Evolutionary conservation across 306 rosid species (phyloP).

Genomic region (Dryas drummondii): DNA sequence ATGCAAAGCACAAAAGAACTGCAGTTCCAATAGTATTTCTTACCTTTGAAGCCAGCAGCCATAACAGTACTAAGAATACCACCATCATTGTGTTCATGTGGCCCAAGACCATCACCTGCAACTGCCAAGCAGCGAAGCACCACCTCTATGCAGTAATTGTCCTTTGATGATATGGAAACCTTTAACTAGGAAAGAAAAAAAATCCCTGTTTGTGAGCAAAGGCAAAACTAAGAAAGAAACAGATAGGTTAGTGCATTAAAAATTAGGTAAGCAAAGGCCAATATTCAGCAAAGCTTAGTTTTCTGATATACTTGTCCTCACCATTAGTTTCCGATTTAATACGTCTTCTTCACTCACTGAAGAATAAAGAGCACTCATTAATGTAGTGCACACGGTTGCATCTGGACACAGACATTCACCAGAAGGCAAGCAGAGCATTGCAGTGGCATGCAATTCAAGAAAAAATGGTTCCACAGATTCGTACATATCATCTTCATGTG

Average conservation of each 20-base stretch:
- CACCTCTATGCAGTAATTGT: slow-evolving; percentile 75
- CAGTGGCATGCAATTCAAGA: slow-evolving; percentile 86
- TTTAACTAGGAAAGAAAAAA: slow-evolving; percentile 50
- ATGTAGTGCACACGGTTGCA: slow-evolving; percentile 80
- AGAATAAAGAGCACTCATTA: slow-evolving; percentile 78
- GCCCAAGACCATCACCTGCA: slow-evolving; percentile 79
- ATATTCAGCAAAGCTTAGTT: too few relatives aligned
- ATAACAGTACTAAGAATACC: slow-evolving; percentile 72
- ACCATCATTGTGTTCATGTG: slow-evolving; percentile 61
- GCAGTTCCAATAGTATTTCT: slow-evolving; percentile 21
- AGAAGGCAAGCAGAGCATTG: slow-evolving; percentile 90
- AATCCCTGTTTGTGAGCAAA: slow-evolving; percentile 25
- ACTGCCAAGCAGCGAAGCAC: slow-evolving; percentile 85
- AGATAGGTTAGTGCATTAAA: slow-evolving; percentile 1
- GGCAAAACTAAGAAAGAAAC: slow-evolving; percentile 10
- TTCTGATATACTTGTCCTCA: slow-evolving; percentile 9
- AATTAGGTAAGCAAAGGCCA: slow-evolving; percentile 16
- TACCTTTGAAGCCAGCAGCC: slow-evolving; percentile 98
- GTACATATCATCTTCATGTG: slow-evolving; percentile 36
- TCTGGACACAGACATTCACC: slow-evolving; percentile 92
- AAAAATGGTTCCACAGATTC: slow-evolving; percentile 61
- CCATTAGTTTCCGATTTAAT: slow-evolving; percentile 64
- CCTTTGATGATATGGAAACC: slow-evolving; percentile 66
- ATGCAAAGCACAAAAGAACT: background rate
- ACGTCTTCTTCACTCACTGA: slow-evolving; percentile 70